Conservation (phyloP, 2,329 filamentous ascomycete species). For the Aspergillus fumigatiaffinis region DNA sequence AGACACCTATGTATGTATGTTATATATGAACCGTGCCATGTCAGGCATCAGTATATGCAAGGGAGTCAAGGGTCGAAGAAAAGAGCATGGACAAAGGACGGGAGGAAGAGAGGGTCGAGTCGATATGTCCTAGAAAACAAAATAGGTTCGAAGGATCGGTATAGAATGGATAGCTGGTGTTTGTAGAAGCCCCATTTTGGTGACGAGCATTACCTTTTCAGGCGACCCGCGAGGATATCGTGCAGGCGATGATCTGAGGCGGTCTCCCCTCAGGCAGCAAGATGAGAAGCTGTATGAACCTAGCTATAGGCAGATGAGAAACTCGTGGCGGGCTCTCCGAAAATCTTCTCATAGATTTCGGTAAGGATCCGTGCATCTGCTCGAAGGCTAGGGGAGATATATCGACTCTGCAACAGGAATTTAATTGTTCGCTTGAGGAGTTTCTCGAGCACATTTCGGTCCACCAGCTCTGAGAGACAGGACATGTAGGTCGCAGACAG, state of each 20-base stretch:
- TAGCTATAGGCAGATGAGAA: conserved; percentile 1
- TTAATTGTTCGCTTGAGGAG: conserved; percentile 70
- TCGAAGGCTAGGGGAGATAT: conserved; percentile 69
- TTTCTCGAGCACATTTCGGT: conserved; percentile 50
- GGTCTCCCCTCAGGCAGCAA: background rate
- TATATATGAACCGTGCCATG: background rate
- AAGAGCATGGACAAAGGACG: conserved; percentile 2
- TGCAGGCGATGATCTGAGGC: no score
- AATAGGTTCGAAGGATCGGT: background rate
- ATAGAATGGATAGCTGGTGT: background rate
- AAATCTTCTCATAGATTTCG: conserved; percentile 45
- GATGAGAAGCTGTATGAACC: background rate
- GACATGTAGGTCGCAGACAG: conserved; percentile 76
- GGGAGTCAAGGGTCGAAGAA: background rate
- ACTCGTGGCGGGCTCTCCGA: conserved; percentile 29
- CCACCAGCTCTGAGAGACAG: conserved; percentile 57
- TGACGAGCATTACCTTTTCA: background rate
- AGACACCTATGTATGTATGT: background rate
- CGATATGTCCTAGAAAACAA: background rate
- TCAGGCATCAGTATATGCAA: background rate
- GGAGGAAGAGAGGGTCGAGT: conserved; percentile 1
- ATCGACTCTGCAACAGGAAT: conserved; percentile 67
- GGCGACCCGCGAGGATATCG: no score
- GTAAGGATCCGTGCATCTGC: conserved; percentile 71
- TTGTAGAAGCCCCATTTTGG: background rate